phyloP scores from a whole-genome alignment of 208 protist species.

The Trypanosoma rangeli region DNA sequence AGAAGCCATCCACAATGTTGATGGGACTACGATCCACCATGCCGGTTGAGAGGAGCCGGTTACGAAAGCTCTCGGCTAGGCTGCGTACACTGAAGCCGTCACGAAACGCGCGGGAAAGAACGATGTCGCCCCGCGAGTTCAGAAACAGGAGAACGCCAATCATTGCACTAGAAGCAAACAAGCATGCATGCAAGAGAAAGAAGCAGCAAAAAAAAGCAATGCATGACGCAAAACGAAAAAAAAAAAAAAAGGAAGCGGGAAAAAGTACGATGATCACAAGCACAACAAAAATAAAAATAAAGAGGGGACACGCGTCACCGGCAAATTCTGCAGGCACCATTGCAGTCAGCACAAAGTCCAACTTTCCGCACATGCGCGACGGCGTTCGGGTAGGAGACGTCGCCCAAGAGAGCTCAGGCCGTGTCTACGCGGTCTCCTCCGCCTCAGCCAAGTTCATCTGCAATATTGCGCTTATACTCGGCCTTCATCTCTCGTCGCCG shows the following conservation, averaged over 20 bases:
- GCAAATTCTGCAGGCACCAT: not conserved
- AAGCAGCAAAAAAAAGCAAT: not conserved
- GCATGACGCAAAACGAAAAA: not conserved
- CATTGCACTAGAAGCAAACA: conserved; percentile 37
- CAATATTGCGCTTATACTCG: conserved; percentile 80
- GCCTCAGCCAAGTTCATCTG: conserved; percentile 28
- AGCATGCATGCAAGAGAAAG: not conserved
- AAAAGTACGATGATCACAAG: too few species aligned
- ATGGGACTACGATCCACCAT: conserved; percentile 84
- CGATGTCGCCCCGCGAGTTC: conserved; percentile 85
- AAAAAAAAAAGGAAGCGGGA: not conserved
- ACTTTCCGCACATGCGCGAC: not conserved
- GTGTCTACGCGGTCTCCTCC: conserved; percentile 18
- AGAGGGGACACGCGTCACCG: not conserved
- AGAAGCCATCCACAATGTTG: conserved; percentile 79
- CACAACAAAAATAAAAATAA: not conserved
- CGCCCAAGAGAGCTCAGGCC: not conserved
- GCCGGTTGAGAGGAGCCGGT: conserved; percentile 76
- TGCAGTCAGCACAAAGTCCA: not conserved
- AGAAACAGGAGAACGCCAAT: conserved; percentile 86
- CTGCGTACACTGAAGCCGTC: conserved; percentile 70
- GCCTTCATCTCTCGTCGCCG: conserved; percentile 71
- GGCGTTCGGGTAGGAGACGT: not conserved
- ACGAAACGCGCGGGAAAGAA: conserved; percentile 85
- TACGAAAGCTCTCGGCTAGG: conserved; percentile 88